Conservation (phyloP, 768 basidiomycete species). For the Mrakia frigida region DNA sequence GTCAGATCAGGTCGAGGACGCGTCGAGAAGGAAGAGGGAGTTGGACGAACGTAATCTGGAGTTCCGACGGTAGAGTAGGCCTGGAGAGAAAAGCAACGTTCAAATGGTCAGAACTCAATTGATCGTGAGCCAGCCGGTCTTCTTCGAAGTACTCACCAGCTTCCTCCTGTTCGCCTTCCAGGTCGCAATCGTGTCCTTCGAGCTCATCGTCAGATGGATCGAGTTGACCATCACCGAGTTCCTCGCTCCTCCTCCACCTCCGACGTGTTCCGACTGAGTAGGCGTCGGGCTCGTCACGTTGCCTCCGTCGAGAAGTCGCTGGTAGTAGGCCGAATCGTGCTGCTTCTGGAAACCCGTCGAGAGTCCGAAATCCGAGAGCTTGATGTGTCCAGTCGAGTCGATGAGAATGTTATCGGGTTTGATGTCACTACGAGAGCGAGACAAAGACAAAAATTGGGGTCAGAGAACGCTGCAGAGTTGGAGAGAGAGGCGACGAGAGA, state of each 20-base stretch:
- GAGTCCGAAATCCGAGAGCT: constrained; percentile 95
- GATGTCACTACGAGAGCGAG: constrained; percentile 65
- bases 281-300: constrained; percentile 25
- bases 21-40: background rate
- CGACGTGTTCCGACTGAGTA: constrained; percentile 45
- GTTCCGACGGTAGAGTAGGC: constrained; percentile 98
- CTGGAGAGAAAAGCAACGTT: constrained; percentile 47
- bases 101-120: background rate
- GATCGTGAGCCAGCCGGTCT: background rate
- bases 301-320: constrained; percentile 69
- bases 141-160: constrained; percentile 55
- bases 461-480: constrained; percentile 51
- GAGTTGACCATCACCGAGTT: constrained; percentile 98
- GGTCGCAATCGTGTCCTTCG: constrained; percentile 87
- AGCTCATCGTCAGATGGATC: constrained; percentile 91
- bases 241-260: constrained; percentile 48
- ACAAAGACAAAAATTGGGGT: constrained; percentile 7
- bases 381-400: constrained; percentile 94
- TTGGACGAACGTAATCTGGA: constrained; percentile 61
- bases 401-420: constrained; percentile 99
- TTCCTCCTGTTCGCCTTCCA: constrained; percentile 99
- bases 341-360: constrained; percentile 99
- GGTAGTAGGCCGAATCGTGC: constrained; percentile 93
- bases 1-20: constrained; percentile 5
- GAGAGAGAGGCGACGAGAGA: constrained; percentile 47